Evolutionary conservation across 2,329 filamentous ascomycete genomes (phyloP).

Genomic region (Cordyceps cateniannulata): DNA sequence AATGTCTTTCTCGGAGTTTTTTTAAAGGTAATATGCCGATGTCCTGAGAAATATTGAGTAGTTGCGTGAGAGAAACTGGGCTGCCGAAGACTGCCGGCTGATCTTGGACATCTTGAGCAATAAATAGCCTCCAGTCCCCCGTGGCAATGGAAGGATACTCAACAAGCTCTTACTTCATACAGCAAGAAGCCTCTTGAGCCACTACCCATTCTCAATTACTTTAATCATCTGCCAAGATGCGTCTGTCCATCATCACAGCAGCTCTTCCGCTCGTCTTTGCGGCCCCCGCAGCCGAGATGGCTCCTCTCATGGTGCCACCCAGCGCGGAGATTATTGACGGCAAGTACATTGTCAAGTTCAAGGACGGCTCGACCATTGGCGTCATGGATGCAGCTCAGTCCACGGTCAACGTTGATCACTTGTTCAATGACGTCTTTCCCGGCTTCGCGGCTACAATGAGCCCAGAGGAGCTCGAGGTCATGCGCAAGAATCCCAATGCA

Average conservation of each 20-base stretch:
- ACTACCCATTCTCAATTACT: not conserved
- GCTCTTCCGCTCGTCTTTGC: constrained; percentile 17
- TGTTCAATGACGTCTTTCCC: constrained; percentile 18
- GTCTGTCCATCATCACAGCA: constrained; percentile 18
- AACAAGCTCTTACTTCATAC: not conserved
- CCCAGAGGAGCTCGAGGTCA: constrained; percentile 15
- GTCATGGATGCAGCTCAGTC: not conserved
- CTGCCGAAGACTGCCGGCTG: no score
- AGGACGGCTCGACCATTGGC: constrained; percentile 14
- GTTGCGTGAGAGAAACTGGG: not conserved
- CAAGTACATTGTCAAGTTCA: constrained; percentile 24
- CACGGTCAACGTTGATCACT: constrained; percentile 18
- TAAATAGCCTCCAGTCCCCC: not conserved
- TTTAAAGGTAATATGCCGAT: not conserved
- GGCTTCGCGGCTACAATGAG: constrained; percentile 20
- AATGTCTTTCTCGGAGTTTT: not conserved
- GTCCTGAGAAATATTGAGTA: not conserved
- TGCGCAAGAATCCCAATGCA: constrained; percentile 19
- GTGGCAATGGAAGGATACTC: not conserved
- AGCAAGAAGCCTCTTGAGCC: not conserved
- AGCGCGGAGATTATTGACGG: constrained; percentile 15
- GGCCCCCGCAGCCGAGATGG: constrained; percentile 10
- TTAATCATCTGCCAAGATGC: constrained; percentile 13
- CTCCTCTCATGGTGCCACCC: constrained; percentile 8
- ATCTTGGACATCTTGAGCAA: not conserved